Percentiles rank a stretch among this genome's conserved stretches.
These are phyloP conservation scores for Penicillium antarcticum DNA, from an alignment of 495 filamentous ascomycete genomes.

Conservation along the genomic window DNA sequence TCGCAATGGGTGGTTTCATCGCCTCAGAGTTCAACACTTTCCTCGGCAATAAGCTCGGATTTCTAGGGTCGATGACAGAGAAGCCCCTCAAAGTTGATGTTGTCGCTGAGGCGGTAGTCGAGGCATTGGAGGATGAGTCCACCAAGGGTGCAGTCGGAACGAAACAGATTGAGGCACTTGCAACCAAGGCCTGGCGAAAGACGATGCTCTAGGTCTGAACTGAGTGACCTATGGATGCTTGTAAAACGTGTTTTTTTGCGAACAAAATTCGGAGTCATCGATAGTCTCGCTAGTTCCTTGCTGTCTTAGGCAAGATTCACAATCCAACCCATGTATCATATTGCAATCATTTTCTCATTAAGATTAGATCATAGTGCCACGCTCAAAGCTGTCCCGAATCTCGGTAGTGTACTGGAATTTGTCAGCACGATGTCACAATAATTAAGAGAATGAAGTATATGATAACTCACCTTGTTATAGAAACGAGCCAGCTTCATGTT, in stretches of 20 bases:
- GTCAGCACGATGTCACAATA: slow-evolving; percentile 25
- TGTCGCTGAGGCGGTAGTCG: slow-evolving; percentile 80
- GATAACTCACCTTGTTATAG: slow-evolving; percentile 78
- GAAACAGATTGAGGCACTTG: slow-evolving; percentile 67
- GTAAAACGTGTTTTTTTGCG: slow-evolving; percentile 1
- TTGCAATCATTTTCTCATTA: slow-evolving; percentile 14
- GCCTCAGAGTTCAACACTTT: slow-evolving; percentile 69
- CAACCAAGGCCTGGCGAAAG: slow-evolving; percentile 74
- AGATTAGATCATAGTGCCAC: slow-evolving; percentile 67
- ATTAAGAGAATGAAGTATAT: neutral
- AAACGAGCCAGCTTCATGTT: slow-evolving; percentile 94
- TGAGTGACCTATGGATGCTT: neutral
- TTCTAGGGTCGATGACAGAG: slow-evolving; percentile 72
- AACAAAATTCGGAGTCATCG: neutral
- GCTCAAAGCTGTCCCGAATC: slow-evolving; percentile 96
- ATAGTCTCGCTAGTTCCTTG: slow-evolving; percentile 3
- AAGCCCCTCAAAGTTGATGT: slow-evolving; percentile 85
- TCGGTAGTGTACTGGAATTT: slow-evolving; percentile 79
- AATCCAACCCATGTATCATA: slow-evolving; percentile 23
- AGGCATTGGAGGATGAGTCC: slow-evolving; percentile 67
- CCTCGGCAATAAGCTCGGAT: slow-evolving; percentile 67
- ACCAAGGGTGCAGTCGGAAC: slow-evolving; percentile 69
- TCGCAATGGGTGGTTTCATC: slow-evolving; percentile 68
- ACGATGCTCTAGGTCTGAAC: slow-evolving; percentile 61
- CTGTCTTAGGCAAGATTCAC: neutral